phyloP scores from a whole-genome alignment of 2,329 filamentous ascomycete genomes.

The Metarhizium sp. region DNA sequence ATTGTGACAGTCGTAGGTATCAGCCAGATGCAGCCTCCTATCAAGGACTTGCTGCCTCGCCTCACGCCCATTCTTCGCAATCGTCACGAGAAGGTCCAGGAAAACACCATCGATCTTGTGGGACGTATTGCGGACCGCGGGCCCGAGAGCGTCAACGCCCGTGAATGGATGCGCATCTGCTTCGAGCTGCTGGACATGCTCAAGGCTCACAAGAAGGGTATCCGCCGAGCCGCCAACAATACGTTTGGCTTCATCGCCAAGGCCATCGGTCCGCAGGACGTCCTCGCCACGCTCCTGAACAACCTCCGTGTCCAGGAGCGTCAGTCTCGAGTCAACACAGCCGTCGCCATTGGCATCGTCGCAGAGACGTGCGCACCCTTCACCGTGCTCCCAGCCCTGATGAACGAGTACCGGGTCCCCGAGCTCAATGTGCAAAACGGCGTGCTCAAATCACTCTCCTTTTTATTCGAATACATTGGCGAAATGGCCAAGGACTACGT shows the following conservation, averaged over 20 bases:
- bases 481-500: conserved; percentile 99
- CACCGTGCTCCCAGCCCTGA: conserved; percentile 93
- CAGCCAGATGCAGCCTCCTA: conserved; percentile 95
- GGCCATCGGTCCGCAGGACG: conserved; percentile 95
- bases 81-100: conserved; percentile 97
- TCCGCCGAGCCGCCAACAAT: conserved; percentile 95
- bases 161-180: conserved; percentile 99
- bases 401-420: conserved; percentile 98
- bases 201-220: conserved; percentile 99
- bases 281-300: conserved; percentile 89
- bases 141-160: conserved; percentile 89
- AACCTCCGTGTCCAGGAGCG: conserved; percentile 95
- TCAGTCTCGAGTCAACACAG: conserved; percentile 96
- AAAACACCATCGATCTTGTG: conserved; percentile 97
- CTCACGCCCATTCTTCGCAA: conserved; percentile 97
- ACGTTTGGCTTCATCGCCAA: conserved; percentile 99
- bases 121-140: conserved; percentile 96
- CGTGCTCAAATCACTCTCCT: conserved; percentile 91
- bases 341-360: conserved; percentile 96
- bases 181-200: conserved; percentile 99
- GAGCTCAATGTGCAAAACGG: conserved; percentile 99
- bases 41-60: conserved; percentile 88
- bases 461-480: conserved; percentile 98
- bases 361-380: conserved; percentile 98
- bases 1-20: conserved; percentile 98